phyloP scores from a whole-genome alignment of 2,329 filamentous ascomycete species.

The Hawksworthiomyces lignivorus region DNA sequence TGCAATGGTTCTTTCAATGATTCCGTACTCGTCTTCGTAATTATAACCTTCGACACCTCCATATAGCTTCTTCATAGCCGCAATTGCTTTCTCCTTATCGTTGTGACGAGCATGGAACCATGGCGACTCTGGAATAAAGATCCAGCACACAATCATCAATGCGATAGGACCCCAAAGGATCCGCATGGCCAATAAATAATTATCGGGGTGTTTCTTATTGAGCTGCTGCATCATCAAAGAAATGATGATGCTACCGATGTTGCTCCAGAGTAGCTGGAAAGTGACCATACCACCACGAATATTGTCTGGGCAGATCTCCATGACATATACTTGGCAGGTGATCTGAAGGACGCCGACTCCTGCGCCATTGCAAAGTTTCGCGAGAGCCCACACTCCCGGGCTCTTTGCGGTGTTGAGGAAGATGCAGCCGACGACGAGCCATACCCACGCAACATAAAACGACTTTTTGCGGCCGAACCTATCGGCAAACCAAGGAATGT shows the following conservation, averaged over 20 bases:
- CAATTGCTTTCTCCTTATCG: slow-evolving; percentile 7
- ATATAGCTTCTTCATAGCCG: slow-evolving; percentile 6
- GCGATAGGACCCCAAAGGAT: slow-evolving; percentile 9
- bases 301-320: slow-evolving; percentile 12
- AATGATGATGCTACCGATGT: slow-evolving; percentile 8
- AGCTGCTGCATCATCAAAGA: slow-evolving; percentile 11
- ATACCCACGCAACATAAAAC: slow-evolving; percentile 9
- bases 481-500: slow-evolving; percentile 11
- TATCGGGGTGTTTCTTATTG: slow-evolving; percentile 11
- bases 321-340: slow-evolving; percentile 11
- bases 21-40: slow-evolving; percentile 8
- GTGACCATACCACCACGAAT: slow-evolving; percentile 12
- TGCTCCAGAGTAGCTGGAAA: slow-evolving; percentile 10
- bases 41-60: slow-evolving; percentile 6
- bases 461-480: slow-evolving; percentile 8
- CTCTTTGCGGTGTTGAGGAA: slow-evolving; percentile 10
- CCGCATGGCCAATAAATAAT: slow-evolving; percentile 9
- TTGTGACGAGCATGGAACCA: slow-evolving; percentile 11
- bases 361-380: slow-evolving; percentile 11
- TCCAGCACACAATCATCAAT: slow-evolving; percentile 9
- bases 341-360: slow-evolving; percentile 10
- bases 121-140: slow-evolving; percentile 10
- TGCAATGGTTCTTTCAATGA: slow-evolving; percentile 8
- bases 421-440: slow-evolving; percentile 10
- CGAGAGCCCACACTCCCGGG: slow-evolving; percentile 6